Evolutionary conservation across 2,329 filamentous ascomycete species (phyloP).

Genomic region (Hypoxylon sp.): DNA sequence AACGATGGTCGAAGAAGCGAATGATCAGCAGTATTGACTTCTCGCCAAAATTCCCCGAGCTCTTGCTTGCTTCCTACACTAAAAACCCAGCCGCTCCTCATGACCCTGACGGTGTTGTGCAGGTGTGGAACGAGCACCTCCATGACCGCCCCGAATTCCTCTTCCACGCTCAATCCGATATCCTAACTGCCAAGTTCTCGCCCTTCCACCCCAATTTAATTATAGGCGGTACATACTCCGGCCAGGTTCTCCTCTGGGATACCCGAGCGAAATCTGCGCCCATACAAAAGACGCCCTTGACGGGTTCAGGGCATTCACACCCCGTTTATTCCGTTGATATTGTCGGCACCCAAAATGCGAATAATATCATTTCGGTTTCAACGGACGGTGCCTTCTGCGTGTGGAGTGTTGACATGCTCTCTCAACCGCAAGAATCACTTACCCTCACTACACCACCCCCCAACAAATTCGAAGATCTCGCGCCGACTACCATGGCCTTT

Average conservation of each 20-base stretch:
- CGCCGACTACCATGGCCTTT: constrained; percentile 93
- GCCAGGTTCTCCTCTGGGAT: constrained; percentile 96
- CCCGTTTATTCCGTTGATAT: constrained; percentile 96
- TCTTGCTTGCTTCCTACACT: constrained; percentile 93
- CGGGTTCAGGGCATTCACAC: constrained; percentile 93
- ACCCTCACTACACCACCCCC: constrained; percentile 86
- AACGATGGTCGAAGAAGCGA: constrained; percentile 95
- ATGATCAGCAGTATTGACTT: constrained; percentile 97
- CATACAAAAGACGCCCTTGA: constrained; percentile 95
- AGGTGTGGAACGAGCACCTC: constrained; percentile 97
- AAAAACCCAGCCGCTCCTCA: constrained; percentile 96
- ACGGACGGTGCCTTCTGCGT: constrained; percentile 97
- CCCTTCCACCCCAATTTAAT: constrained; percentile 97
- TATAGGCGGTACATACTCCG: constrained; percentile 94
- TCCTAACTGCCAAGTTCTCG: constrained; percentile 96
- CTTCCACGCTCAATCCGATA: constrained; percentile 95
- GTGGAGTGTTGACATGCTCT: constrained; percentile 98
- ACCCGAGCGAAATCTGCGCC: constrained; percentile 88
- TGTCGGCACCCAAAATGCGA: constrained; percentile 96
- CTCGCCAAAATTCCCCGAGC: constrained; percentile 92
- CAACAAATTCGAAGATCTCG: constrained; percentile 91
- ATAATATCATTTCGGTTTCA: constrained; percentile 97
- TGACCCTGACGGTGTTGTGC: constrained; percentile 90
- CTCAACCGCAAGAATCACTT: constrained; percentile 92
- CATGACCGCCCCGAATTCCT: constrained; percentile 95